Base-by-base conservation (phyloP, 495 filamentous ascomycete species). In the Arthonia radiata region DNA sequence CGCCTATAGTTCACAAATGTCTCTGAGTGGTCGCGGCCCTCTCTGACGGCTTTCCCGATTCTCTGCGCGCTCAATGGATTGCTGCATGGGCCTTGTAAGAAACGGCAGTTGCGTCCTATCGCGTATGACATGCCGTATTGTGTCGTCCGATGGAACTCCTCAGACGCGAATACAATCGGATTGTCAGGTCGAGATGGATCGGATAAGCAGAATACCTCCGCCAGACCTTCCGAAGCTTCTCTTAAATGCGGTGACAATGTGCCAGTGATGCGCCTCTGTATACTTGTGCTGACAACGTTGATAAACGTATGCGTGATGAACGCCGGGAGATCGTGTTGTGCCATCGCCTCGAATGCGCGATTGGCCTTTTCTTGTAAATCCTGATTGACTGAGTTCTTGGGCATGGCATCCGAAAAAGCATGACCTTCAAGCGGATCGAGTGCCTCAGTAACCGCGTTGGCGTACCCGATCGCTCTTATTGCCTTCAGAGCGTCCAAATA, bases 131-230 rank as follows among this genome's bases (percentile, higher is more conserved):
- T 49, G 4, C 62, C 63, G 35, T 72, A 72, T 37, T 69, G 62
- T 5, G 67, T 67, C 5, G 61, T 65, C 18, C 54, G 49, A 37
- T 10, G 27, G 11, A 18, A 18, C 3, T 46, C 50, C 55, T 77
- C 64, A 4, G 71, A 77, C 15, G 71, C 68, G 47, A 80, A 79
- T 3, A 81, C 59, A 30, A 83, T 70, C 1, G 73, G 75, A 44
- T 79, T 77, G 37, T 73, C 75, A 4, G 58, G 53, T 32, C 70
- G 50, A 13, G 67, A 67, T 5, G 75, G 73, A 47, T 82, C 75
- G 4, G 71, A 73, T 33, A 80, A 45, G 40, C 72, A 78, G 36
- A 79, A 81, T 0, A 72, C 70, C 38, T 80, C 72, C 0, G 68
- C 71, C 25, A 81, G 36, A 3, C 73, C 72, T 39, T 79, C 71